Evolutionary conservation across 2,329 filamentous ascomycete species (phyloP).

Genomic region (Cryphonectria nitschkei): DNA sequence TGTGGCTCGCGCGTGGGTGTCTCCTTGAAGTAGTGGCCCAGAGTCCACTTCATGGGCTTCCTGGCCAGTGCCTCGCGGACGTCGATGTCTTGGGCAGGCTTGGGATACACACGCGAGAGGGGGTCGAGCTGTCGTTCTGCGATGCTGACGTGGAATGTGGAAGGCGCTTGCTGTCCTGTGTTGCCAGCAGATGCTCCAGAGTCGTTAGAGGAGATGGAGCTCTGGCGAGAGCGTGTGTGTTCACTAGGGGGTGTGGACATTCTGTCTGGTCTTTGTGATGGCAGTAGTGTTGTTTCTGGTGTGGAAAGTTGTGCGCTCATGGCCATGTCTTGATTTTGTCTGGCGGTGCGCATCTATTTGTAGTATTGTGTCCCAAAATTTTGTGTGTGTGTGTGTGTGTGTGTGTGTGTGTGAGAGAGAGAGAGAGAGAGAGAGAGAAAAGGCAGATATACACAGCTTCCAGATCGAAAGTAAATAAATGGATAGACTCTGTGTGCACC

Average conservation of each 20-base stretch:
- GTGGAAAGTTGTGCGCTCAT: conserved; percentile 11
- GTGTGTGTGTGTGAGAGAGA: too few species aligned
- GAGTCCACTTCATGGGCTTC: conserved; percentile 43
- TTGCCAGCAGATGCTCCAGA: conserved; percentile 22
- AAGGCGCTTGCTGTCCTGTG: conserved; percentile 18
- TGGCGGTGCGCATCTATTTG: background rate
- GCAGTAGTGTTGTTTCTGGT: conserved; percentile 6
- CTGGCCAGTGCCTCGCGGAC: conserved; percentile 49
- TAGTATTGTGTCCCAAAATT: background rate
- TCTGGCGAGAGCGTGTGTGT: conserved; percentile 16
- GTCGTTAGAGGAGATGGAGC: conserved; percentile 29
- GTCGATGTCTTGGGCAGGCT: conserved; percentile 45
- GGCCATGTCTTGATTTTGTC: background rate
- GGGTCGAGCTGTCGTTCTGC: conserved; percentile 35
- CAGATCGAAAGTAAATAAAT: background rate
- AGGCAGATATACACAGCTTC: background rate
- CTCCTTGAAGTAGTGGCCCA: conserved; percentile 43
- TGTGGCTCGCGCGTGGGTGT: conserved; percentile 33
- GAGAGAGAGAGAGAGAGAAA: background rate
- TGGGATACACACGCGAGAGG: conserved; percentile 45
- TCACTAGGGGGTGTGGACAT: background rate
- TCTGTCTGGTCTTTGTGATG: background rate
- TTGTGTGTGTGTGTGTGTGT: too few species aligned
- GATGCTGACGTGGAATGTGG: background rate
- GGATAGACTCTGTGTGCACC: background rate